Base-by-base conservation (phyloP, 176 grass and related monocot genomes). In the Poa annua region DNA sequence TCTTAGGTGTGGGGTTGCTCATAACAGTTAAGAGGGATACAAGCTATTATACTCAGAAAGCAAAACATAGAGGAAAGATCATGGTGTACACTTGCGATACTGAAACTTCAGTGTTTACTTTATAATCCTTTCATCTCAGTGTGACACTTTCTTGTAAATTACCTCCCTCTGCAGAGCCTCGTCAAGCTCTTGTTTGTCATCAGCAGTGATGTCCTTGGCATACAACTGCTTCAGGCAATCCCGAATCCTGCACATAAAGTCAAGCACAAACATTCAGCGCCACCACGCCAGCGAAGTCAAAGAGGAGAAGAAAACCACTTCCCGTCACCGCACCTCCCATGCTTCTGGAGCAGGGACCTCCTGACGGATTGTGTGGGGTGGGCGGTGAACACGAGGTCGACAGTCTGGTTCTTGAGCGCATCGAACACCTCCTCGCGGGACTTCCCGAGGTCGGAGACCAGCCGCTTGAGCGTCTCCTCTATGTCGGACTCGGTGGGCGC, bases 141-240 rank as follows among this genome's bases (percentile, higher is more conserved):
- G 35, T 36, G 35, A 29, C 29, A 29, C 29, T 29, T 29, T 29
- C 29, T 29, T 79, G 13, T 47, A 49, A 50, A 47, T 74, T 92
- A 91, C 96, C 96, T 99, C 96, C 79, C 96, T 96, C 89, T 96
- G 96, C 78, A 99, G 93, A 87, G 91, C 85, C 85, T 99, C 96
- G 80, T 96, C 96, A 54, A 99, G 87, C 89, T 99, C 96, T 68
- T 96, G 93, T 51, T 99, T 95, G 49, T 96, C 96, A 83, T 99
- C 93, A 71, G 89, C 84, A 76, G 91, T 96, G 78, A 99, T 99
- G 57, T 96, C 93, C 87, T 99, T 99, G 21, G 85, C 89, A 88
- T 86, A 92, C 52, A 96, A 68, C 70, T 99, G 93, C 67, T 85
- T 87, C 60, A 96, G 85, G 72, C 93, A 99, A 87, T 89, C 92